Evolutionary conservation across 352 stramenopile genomes (phyloP), one percentile per base, ranked within the genome.

Genomic region (Globisporangium spinosum): DNA sequence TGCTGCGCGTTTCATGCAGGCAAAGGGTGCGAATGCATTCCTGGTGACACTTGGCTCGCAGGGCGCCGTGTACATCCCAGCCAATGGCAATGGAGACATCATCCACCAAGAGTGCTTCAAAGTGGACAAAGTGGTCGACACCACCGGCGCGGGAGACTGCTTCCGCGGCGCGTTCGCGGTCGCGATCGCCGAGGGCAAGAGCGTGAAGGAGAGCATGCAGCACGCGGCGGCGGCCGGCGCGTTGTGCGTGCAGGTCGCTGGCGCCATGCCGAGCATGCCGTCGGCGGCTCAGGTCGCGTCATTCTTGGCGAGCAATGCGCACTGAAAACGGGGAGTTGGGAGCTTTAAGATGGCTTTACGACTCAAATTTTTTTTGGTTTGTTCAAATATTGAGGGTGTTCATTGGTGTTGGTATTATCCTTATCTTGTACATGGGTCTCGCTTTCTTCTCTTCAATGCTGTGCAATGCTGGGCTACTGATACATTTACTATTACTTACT

Each of bases 111-210:
- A 73, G 10, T 80, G 73, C 60, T 82, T 93, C 54, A 58, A 67
- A 53, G 82, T 85, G 12, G 71, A 87, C 25, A 79, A 80, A 12
- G 85, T 95, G 20, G 78, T 91, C 1, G 87, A 95, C 67, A 94
- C 85, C 0, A 95, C 87, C 1, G 87, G 87, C 6, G 87, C 87
- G 1, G 87, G 87, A 13, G 87, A 95, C 47, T 94, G 85, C 72
- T 95, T 87, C 65, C 84, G 85, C 10, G 84, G 76, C 0, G 81
- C 81, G 0, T 94, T 94, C 56, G 87, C 86, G 7, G 85, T 90
- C 12, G 72, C 76, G 3, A 69, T 89, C 32, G 77, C 83, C 17
- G 73, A 90, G 35, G 76, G 77, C 3, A 75, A 76, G 17, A 65
- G 65, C 3, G 65, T 93, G 12, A 65, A 78, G 15, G 74, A 91